Percentiles rank a stretch among this genome's conserved stretches.
phyloP scores from a whole-genome alignment of 2,329 filamentous ascomycete species.

The Huntiella abstrusa region DNA sequence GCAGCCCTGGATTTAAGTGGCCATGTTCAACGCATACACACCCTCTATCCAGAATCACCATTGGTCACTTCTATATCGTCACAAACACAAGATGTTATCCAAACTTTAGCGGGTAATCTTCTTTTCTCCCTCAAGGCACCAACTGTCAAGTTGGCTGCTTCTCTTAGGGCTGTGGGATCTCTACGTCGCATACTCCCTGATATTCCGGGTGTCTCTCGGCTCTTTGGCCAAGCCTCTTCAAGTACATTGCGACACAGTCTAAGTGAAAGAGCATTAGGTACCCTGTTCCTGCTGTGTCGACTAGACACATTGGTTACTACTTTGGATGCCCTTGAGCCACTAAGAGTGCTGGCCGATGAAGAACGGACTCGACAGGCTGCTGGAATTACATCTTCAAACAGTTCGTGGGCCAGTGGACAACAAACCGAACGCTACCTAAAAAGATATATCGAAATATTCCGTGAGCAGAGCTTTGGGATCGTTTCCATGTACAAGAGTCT shows the following conservation, averaged over 20 bases:
- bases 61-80: conserved; percentile 53
- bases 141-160: conserved; percentile 69
- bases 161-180: conserved; percentile 82
- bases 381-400: conserved; percentile 10
- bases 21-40: conserved; percentile 75
- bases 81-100: conserved; percentile 76
- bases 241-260: conserved; percentile 4
- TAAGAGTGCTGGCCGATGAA: conserved; percentile 78
- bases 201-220: conserved; percentile 13
- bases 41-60: conserved; percentile 61
- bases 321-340: conserved; percentile 64
- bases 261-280: conserved; percentile 51
- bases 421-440: conserved; percentile 92
- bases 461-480: conserved; percentile 91
- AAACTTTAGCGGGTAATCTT: conserved; percentile 70
- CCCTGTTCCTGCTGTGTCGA: conserved; percentile 73
- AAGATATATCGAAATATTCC: conserved; percentile 89
- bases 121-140: conserved; percentile 59
- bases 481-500: conserved; percentile 88
- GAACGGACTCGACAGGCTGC: conserved; percentile 39
- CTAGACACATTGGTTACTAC: conserved; percentile 62
- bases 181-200: conserved; percentile 74
- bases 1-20: conserved; percentile 79
- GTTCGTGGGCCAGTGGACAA: conserved; percentile 49
- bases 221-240: conserved; percentile 1